Conservation (phyloP, 176 grass and related monocot genomes). For the Pontederia paniculata region DNA sequence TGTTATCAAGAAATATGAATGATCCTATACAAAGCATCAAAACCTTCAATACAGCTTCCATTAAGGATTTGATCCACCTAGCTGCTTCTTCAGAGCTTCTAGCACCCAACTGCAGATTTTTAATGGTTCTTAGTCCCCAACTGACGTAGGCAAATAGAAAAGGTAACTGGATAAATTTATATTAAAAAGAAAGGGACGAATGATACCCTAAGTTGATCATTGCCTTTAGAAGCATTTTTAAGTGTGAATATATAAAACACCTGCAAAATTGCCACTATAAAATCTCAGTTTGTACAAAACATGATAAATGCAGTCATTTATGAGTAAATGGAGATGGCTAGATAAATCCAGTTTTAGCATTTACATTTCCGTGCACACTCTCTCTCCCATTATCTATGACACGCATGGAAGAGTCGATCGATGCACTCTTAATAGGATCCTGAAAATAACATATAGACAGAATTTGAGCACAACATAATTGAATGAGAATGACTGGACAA, state of each 20-base stretch:
- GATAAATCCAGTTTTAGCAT: not conserved
- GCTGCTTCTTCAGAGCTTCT: constrained; percentile 97
- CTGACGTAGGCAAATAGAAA: constrained; percentile 3
- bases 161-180: constrained; percentile 3
- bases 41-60: constrained; percentile 80
- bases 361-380: constrained; percentile 78
- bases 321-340: not conserved
- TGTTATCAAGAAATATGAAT: not conserved
- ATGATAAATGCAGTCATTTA: not conserved
- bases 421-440: constrained; percentile 85
- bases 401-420: constrained; percentile 67
- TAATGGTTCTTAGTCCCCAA: constrained; percentile 4
- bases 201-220: constrained; percentile 70
- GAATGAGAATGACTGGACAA: not conserved
- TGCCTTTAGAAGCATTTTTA: constrained; percentile 73
- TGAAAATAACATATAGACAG: constrained; percentile 21
- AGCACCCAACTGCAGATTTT: constrained; percentile 70
- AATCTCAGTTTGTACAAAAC: not conserved
- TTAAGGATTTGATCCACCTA: constrained; percentile 70
- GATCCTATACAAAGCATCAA: not conserved
- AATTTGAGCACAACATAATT: not conserved
- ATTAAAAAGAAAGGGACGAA: constrained; percentile 5
- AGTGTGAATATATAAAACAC: constrained; percentile 93
- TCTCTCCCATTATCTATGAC: constrained; percentile 91
- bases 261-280: constrained; percentile 28